Conservation (phyloP, 129 eudicot genomes). For the Flaveria robusta region DNA sequence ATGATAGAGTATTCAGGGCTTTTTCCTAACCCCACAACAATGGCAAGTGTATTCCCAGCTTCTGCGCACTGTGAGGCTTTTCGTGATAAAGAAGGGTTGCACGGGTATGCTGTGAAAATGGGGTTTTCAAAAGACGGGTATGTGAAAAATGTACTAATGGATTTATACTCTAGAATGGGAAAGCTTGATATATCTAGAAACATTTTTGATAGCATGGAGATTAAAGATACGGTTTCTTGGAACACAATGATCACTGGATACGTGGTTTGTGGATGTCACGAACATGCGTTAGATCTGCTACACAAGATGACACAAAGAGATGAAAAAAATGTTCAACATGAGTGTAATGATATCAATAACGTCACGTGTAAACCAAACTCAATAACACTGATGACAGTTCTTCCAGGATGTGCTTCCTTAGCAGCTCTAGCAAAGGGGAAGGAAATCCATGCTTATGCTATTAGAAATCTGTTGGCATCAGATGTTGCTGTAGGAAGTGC, state of each 20-base stretch:
- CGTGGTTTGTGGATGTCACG: constrained; percentile 72
- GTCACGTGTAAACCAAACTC: constrained; percentile 50
- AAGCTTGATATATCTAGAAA: constrained; percentile 45
- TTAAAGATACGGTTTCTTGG: constrained; percentile 81
- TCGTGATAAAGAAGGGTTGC: constrained; percentile 65
- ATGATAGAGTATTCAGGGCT: constrained; percentile 55
- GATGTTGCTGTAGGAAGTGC: constrained; percentile 91
- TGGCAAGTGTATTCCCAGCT: constrained; percentile 83
- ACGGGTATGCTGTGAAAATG: constrained; percentile 65
- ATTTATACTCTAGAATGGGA: constrained; percentile 78
- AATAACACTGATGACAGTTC: constrained; percentile 70
- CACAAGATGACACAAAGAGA: constrained; percentile 54
- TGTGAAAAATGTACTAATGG: constrained; percentile 80
- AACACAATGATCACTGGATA: constrained; percentile 82
- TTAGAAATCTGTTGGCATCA: constrained; percentile 53
- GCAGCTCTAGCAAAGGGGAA: constrained; percentile 79
- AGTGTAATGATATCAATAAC: constrained; percentile 11
- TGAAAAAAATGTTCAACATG: constrained; percentile 15
- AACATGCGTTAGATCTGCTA: constrained; percentile 61
- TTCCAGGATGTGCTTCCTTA: constrained; percentile 91
- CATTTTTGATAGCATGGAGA: constrained; percentile 66
- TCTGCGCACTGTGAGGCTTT: constrained; percentile 67
- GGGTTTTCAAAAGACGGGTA: constrained; percentile 60
- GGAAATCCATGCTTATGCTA: constrained; percentile 76
- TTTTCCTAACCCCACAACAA: constrained; percentile 66